These are phyloP conservation scores for Aspergillus saccharolyticus DNA, from an alignment of 495 filamentous ascomycete species.

Conservation along the genomic window DNA sequence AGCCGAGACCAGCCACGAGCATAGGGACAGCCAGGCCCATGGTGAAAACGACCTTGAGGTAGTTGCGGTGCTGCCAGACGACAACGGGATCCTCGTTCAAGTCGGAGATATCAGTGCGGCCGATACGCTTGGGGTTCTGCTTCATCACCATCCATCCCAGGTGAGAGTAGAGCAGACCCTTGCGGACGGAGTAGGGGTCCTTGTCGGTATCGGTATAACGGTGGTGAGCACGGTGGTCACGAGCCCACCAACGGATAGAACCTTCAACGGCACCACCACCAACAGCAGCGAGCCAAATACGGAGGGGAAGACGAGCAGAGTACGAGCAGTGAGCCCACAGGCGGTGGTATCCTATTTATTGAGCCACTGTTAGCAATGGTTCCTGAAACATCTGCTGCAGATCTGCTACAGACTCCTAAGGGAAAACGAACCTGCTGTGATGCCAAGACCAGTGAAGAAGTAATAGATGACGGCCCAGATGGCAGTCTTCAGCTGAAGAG, in stretches of 20 bases:
- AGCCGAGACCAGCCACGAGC: conserved; percentile 67
- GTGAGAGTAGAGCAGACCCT: conserved; percentile 85
- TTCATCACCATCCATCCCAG: conserved; percentile 80
- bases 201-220: conserved; percentile 93
- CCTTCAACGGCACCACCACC: conserved; percentile 86
- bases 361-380: not conserved
- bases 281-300: conserved; percentile 75
- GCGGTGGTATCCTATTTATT: conserved; percentile 62
- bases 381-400: too few species aligned
- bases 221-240: conserved; percentile 87
- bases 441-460: conserved; percentile 82
- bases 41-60: conserved; percentile 69
- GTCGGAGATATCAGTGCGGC: conserved; percentile 85
- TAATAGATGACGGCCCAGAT: conserved; percentile 83
- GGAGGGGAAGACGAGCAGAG: conserved; percentile 68
- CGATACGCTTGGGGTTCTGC: conserved; percentile 75
- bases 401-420: too few species aligned
- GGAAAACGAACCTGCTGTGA: conserved; percentile 66
- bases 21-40: conserved; percentile 78
- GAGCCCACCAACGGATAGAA: conserved; percentile 86
- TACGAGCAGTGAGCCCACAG: conserved; percentile 86
- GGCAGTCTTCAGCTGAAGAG: conserved; percentile 66
- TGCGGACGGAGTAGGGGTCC: conserved; percentile 89
- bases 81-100: conserved; percentile 83
- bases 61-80: conserved; percentile 81